Base-by-base conservation (phyloP, 176 grass and related monocot species). In the Elymus sibiricus region DNA sequence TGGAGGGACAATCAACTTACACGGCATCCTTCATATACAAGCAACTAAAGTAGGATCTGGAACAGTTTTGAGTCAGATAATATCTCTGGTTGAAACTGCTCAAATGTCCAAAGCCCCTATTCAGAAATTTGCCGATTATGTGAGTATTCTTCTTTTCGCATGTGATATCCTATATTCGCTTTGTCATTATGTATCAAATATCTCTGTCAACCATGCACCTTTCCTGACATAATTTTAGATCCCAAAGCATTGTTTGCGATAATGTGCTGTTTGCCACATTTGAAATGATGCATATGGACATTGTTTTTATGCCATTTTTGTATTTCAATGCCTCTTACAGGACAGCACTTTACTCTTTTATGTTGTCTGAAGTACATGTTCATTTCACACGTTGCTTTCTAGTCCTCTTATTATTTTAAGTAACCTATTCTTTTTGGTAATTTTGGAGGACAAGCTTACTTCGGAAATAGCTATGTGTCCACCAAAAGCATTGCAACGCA, bases 71-170 rank as follows among this genome's bases (percentile, higher is more conserved):
- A 96, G 94, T 86, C 97, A 99, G 80, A 99, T 99, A 76, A 99
- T 99, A 75, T 94, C 97, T 87, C 90, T 99, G 82, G 97, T 99
- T 37, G 97, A 99, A 89, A 99, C 90, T 60, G 97, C 97, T 43
- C 97, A 99, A 85, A 88, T 99, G 88, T 99, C 97, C 34, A 99
- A 99, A 89, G 97, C 97, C 21, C 97, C 97, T 77, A 99, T 99
- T 85, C 97, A 99, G 68, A 99, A 99, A 91, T 94, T 99, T 83
- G 97, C 97, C 6, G 97, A 99, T 74, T 99, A 96, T 93, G 93
- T 95, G 74, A 90, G 93, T 92, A 76, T 22, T 12, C 63, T 58
- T 12, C 2, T 75, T 4, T 66, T n/a, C 69, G 10, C 5, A 10
- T 67, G 7, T 7, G 6, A 22, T 73, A 65, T 64, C 31, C 10